Conservation (phyloP, 2,329 filamentous ascomycete genomes). For the Clonostachys rhizophaga region DNA sequence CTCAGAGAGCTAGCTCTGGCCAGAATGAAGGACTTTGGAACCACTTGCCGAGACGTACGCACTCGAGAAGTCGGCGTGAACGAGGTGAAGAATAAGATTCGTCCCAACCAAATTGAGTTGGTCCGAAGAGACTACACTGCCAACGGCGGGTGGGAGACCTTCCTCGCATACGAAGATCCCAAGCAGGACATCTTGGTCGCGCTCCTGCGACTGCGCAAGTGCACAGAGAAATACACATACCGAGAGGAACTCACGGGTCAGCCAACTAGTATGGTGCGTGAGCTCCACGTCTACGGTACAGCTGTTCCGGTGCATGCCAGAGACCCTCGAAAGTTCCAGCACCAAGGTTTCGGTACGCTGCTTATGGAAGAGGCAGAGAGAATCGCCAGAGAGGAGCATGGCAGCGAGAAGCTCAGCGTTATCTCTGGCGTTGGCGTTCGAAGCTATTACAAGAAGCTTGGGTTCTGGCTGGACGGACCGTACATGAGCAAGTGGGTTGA, state of each 20-base stretch:
- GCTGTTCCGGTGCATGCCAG: slow-evolving; percentile 96
- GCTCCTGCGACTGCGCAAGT: slow-evolving; percentile 83
- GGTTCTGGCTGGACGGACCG: slow-evolving; percentile 89
- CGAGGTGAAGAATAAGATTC: slow-evolving; percentile 98
- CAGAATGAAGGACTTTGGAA: slow-evolving; percentile 99
- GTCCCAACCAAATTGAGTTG: slow-evolving; percentile 92
- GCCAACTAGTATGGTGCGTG: slow-evolving; percentile 85
- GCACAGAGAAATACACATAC: slow-evolving; percentile 87
- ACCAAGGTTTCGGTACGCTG: slow-evolving; percentile 93
- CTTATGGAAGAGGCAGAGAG: slow-evolving; percentile 97
- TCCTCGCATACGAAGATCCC: slow-evolving; percentile 94
- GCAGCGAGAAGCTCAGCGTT: slow-evolving; percentile 89
- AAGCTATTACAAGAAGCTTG: slow-evolving; percentile 90
- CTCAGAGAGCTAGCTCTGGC: slow-evolving; percentile 87
- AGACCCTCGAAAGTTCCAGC: slow-evolving; percentile 95
- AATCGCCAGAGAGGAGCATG: slow-evolving; percentile 91
- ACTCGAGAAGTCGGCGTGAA: slow-evolving; percentile 98
- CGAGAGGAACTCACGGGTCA: slow-evolving; percentile 81
- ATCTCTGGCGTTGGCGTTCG: slow-evolving; percentile 97
- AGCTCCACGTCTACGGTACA: slow-evolving; percentile 94
- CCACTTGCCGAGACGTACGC: slow-evolving; percentile 90
- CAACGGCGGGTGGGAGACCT: slow-evolving; percentile 98
- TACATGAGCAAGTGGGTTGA: slow-evolving; percentile 70
- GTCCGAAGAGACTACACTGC: slow-evolving; percentile 90
- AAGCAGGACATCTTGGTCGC: slow-evolving; percentile 98